Conservation (phyloP, 768 basidiomycete species). For the Psilocybe azurescens region DNA sequence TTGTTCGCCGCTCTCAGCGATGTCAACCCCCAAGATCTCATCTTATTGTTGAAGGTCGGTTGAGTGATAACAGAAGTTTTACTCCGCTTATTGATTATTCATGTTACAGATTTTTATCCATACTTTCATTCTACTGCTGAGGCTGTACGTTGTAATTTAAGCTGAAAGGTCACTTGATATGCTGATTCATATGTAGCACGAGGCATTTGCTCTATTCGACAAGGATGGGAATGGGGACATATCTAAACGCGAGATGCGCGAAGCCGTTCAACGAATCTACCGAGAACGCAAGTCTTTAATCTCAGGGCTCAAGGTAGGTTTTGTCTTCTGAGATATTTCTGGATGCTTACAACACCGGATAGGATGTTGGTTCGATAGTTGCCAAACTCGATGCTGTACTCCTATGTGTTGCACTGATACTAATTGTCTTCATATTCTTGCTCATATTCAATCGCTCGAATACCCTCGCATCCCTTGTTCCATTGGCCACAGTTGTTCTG, state of each 20-base stretch:
- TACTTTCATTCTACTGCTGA: slow-evolving; percentile 77
- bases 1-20: slow-evolving; percentile 67
- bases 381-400: slow-evolving; percentile 82
- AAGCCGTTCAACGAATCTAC: slow-evolving; percentile 82
- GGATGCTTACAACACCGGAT: not conserved
- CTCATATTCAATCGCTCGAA: slow-evolving; percentile 75
- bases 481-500: slow-evolving; percentile 78
- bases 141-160: slow-evolving; percentile 51
- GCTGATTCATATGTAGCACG: slow-evolving; percentile 46
- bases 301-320: slow-evolving; percentile 67
- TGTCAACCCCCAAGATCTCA: slow-evolving; percentile 60
- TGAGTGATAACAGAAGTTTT: not conserved
- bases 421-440: slow-evolving; percentile 70
- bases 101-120: slow-evolving; percentile 68
- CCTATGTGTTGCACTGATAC: slow-evolving; percentile 57
- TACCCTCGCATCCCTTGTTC: slow-evolving; percentile 75
- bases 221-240: slow-evolving; percentile 87
- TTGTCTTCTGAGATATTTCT: slow-evolving; percentile 4
- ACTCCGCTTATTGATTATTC: not conserved
- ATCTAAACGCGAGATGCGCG: slow-evolving; percentile 78
- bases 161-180: slow-evolving; percentile 11
- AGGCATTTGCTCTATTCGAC: slow-evolving; percentile 75
- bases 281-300: slow-evolving; percentile 75
- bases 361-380: slow-evolving; percentile 77
- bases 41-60: slow-evolving; percentile 69